phyloP scores from a whole-genome alignment of 2,329 filamentous ascomycete genomes.

The Magnaporthiopsis incrustans region DNA sequence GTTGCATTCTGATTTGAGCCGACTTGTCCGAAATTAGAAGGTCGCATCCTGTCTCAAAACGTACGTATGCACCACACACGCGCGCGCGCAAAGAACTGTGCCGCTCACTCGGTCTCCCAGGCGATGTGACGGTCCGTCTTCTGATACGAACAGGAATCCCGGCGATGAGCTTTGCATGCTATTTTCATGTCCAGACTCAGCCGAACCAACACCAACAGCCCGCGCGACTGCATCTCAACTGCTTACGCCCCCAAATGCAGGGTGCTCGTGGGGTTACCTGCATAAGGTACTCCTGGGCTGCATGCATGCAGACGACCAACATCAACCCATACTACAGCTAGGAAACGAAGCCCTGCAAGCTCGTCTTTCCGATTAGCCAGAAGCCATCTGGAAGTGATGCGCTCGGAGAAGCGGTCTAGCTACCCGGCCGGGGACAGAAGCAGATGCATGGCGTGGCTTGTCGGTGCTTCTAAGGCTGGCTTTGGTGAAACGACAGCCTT shows the following conservation, averaged over 20 bases:
- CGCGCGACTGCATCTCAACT: background rate
- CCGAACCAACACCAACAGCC: background rate
- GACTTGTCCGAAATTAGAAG: slow-evolving; percentile 4
- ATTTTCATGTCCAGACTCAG: background rate
- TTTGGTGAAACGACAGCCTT: background rate
- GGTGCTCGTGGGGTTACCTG: background rate
- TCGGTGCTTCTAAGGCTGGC: background rate
- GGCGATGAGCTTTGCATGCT: background rate
- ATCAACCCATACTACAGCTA: background rate
- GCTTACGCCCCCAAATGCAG: background rate
- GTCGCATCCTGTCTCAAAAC: background rate
- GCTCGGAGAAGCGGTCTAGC: background rate
- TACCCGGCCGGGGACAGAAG: too few relatives aligned
- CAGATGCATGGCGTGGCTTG: background rate
- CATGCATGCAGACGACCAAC: background rate
- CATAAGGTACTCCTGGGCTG: background rate
- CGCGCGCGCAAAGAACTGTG: background rate
- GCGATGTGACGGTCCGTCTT: background rate
- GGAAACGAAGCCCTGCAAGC: background rate
- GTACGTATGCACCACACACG: background rate
- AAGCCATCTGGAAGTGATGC: background rate
- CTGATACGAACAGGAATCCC: background rate
- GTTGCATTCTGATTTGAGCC: background rate
- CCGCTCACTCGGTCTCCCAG: background rate
- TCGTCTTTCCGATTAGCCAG: background rate